Evolutionary conservation across 345 rosid species (phyloP).

Genomic region (Draba incana): DNA sequence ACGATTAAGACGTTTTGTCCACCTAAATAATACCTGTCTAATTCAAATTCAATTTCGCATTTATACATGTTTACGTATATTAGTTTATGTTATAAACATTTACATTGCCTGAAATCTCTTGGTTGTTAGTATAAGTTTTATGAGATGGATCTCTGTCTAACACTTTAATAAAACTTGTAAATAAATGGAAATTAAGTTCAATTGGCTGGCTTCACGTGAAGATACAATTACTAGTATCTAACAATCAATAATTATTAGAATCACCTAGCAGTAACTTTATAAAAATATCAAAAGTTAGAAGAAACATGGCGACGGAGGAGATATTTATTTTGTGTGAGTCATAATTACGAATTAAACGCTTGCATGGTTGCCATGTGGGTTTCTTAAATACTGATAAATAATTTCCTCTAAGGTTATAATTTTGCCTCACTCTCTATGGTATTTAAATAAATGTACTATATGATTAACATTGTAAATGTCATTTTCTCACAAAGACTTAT

Average conservation of each 20-base stretch:
- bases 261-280: constrained; percentile 19
- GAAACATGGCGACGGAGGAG: constrained; percentile 6
- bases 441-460: not conserved
- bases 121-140: too few relatives aligned
- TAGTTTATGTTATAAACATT: too few relatives aligned
- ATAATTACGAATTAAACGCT: constrained; percentile 39
- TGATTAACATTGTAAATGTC: not conserved
- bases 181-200: too few relatives aligned
- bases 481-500: constrained; percentile 9
- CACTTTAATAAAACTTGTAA: too few relatives aligned
- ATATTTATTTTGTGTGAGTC: constrained; percentile 34
- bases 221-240: constrained; percentile 23
- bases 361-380: constrained; percentile 43
- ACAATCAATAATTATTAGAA: constrained; percentile 16
- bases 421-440: constrained; percentile 35
- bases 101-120: too few relatives aligned
- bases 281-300: not conserved
- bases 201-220: not conserved
- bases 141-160: too few relatives aligned
- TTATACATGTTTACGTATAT: too few relatives aligned
- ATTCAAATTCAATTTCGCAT: too few relatives aligned
- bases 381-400: constrained; percentile 17
- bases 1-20: too few relatives aligned
- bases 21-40: too few relatives aligned
- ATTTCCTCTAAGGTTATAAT: constrained; percentile 21